Conservation (phyloP, 179 eudicot species). For the Beta macrorhiza region DNA sequence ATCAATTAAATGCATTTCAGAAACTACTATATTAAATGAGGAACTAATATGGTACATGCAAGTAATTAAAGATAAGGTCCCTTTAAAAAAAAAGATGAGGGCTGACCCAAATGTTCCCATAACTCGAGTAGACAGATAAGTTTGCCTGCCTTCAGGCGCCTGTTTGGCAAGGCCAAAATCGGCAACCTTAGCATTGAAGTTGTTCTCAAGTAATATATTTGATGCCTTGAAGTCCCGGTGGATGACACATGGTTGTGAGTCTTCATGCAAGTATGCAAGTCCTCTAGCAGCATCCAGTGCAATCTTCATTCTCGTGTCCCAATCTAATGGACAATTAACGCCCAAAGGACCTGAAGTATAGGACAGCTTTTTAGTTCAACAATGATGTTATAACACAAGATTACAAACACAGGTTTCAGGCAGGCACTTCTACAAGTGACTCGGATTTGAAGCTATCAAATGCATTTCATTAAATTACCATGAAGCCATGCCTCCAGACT, state of each 20-base stretch:
- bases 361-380: background rate
- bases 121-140: slow-evolving; percentile 87
- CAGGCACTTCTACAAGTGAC: slow-evolving; percentile 6
- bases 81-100: slow-evolving; percentile 4
- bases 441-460: background rate
- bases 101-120: slow-evolving; percentile 99
- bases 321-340: slow-evolving; percentile 85
- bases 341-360: slow-evolving; percentile 69
- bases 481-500: slow-evolving; percentile 95
- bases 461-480: slow-evolving; percentile 47
- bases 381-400: background rate
- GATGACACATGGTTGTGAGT: slow-evolving; percentile 93
- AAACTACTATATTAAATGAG: background rate
- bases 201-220: slow-evolving; percentile 87
- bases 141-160: slow-evolving; percentile 90
- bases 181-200: slow-evolving; percentile 91
- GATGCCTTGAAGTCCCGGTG: slow-evolving; percentile 98
- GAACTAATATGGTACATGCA: background rate
- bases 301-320: slow-evolving; percentile 99
- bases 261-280: slow-evolving; percentile 96
- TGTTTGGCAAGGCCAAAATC: slow-evolving; percentile 98
- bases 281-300: slow-evolving; percentile 99
- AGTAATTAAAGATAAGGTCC: background rate
- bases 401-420: background rate
- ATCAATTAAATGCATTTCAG: slow-evolving; percentile 23